Conservation (phyloP, 83 land plant species). For the Isoetes engelmannii region DNA sequence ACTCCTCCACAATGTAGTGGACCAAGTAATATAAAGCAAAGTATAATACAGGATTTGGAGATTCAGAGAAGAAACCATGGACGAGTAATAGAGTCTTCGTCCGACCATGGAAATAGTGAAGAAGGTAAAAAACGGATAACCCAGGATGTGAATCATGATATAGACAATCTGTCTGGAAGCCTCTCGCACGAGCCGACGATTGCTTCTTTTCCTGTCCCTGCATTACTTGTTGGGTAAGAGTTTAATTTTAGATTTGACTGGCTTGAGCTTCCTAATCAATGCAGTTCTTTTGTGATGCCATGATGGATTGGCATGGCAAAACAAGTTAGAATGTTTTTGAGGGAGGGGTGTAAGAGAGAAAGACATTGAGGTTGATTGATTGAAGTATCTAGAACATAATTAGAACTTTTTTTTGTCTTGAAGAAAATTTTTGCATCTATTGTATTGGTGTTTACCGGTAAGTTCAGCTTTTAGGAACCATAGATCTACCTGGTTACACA, state of each 20-base stretch:
- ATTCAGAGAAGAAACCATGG: conserved; percentile 20
- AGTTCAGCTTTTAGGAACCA: too few relatives aligned
- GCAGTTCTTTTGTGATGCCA: too few relatives aligned
- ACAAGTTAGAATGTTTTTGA: too few relatives aligned
- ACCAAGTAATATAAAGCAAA: conserved; percentile 6
- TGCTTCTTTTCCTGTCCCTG: conserved; percentile 66
- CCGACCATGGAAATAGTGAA: conserved; percentile 48
- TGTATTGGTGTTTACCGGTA: too few relatives aligned
- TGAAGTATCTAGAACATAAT: too few relatives aligned
- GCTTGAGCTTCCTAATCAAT: too few relatives aligned
- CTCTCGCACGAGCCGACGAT: conserved; percentile 47
- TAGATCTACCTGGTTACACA: too few relatives aligned
- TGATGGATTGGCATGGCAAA: too few relatives aligned
- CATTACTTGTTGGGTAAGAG: conserved; percentile 87
- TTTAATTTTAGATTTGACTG: background rate
- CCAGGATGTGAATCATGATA: conserved; percentile 43
- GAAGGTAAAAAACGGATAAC: conserved; percentile 42
- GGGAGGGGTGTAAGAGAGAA: too few relatives aligned
- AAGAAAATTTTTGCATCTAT: too few relatives aligned
- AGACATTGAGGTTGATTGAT: too few relatives aligned
- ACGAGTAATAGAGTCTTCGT: conserved; percentile 28
- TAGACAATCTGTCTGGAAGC: conserved; percentile 40
- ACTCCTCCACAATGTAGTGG: conserved; percentile 65
- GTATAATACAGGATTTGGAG: conserved; percentile 2
- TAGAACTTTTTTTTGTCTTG: too few relatives aligned